Evolutionary conservation across 2,329 filamentous ascomycete species (phyloP), one percentile per base, ranked within the genome.

Genomic region (Alternaria conjuncta): DNA sequence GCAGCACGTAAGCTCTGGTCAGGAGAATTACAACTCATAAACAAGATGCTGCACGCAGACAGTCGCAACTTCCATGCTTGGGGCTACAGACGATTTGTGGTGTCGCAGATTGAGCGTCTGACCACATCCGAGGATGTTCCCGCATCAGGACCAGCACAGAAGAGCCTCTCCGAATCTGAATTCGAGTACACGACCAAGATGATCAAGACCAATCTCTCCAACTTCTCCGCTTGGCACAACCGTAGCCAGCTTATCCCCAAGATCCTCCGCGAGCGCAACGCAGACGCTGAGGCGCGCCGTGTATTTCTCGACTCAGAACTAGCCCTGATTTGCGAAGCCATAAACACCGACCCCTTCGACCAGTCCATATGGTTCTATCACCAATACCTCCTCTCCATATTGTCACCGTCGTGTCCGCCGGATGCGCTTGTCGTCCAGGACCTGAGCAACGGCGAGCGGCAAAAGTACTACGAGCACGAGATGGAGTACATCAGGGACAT

Each of bases 311-410:
- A 95, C 57, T 82, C 89, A 69, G 96, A 99, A 81, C 84, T 98
- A 55, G 84, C 87, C 25, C 83, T 92, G 46, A 90, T 97, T 25
- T 89, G 91, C 59, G 87, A 90, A 60, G 94, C 92, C 0, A 84
- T 98, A 53, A 96, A 94, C 63, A 92, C 93, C 41, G 94, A 96
- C 61, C 94, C 95, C 0, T 94, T 97, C 71, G 95, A 98, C 76
- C 95, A 98, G 77, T 97, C 94, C 18, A 85, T 97, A 6, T 99
- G 96, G 94, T 97, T 96, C 80, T 98, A 99, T 76, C 94, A 98
- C 78, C 92, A 96, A 71, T 97, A 91, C 74, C 83, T 97, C 61
- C 89, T 97, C 82, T 87, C 89, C 63, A 91, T 90, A 20, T 53
- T 70, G 55, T 69, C 74, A 83, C 92, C 71, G 83, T 56, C 85